Conservation (phyloP, 2,329 filamentous ascomycete species). For the Scedosporium aurantiacum region DNA sequence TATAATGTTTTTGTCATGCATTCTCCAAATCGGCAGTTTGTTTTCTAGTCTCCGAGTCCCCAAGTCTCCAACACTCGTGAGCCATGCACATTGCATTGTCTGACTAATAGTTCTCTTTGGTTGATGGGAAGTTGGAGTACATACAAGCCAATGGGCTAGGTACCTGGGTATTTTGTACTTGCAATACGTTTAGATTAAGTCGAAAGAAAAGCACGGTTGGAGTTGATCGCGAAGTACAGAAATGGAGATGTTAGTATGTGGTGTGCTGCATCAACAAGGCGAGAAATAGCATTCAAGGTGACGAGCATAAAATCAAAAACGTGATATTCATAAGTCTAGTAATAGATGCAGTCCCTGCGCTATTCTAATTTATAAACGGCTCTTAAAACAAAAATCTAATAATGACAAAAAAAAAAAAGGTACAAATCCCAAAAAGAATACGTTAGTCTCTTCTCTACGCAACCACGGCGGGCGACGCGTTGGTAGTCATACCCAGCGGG, state of each 20-base stretch:
- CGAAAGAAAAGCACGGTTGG: too few relatives aligned
- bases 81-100: too few relatives aligned
- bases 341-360: constrained; percentile 1
- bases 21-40: background rate
- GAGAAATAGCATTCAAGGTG: background rate
- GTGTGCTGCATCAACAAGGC: background rate
- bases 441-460: background rate
- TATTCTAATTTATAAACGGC: constrained; percentile 2
- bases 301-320: background rate
- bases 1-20: constrained; percentile 1
- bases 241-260: too few relatives aligned
- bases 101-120: too few relatives aligned
- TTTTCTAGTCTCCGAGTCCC: too few relatives aligned
- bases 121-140: too few relatives aligned
- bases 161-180: too few relatives aligned
- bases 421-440: background rate
- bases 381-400: background rate
- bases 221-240: too few relatives aligned
- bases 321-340: constrained; percentile 2
- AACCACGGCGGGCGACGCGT: background rate
- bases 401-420: background rate
- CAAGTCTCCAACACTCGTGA: too few relatives aligned
- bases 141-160: too few relatives aligned
- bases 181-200: too few relatives aligned
- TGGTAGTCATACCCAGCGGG: background rate